Conservation (phyloP, 352 stramenopile species). For the Pythium guiyangense region DNA sequence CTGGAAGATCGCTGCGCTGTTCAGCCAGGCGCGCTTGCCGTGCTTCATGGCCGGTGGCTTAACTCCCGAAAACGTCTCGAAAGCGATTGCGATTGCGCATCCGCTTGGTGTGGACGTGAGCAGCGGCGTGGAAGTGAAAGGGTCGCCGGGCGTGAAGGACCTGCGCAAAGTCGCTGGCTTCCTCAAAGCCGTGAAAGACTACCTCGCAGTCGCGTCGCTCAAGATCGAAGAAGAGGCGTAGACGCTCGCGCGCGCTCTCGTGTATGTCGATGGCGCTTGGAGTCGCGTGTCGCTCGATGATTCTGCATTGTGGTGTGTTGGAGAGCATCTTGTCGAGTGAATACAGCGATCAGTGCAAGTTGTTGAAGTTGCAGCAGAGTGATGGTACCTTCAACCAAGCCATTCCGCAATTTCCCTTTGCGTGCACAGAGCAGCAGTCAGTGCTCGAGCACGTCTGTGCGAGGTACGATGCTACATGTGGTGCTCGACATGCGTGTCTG, state of each 20-base stretch:
- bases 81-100: slow-evolving; percentile 74
- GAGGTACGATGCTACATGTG: background rate
- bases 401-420: too few relatives aligned
- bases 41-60: slow-evolving; percentile 97
- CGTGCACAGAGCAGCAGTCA: background rate
- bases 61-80: slow-evolving; percentile 90
- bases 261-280: too few relatives aligned
- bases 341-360: background rate
- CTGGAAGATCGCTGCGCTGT: slow-evolving; percentile 91
- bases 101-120: slow-evolving; percentile 95
- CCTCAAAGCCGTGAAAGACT: slow-evolving; percentile 60
- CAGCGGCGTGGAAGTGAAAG: slow-evolving; percentile 94
- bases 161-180: slow-evolving; percentile 50
- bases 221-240: slow-evolving; percentile 68
- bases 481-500: background rate
- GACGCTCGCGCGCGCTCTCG: background rate
- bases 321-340: too few relatives aligned
- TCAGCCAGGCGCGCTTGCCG: slow-evolving; percentile 89
- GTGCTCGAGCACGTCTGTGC: background rate
- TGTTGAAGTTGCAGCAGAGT: slow-evolving; percentile 11
- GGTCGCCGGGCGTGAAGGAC: too few relatives aligned
- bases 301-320: too few relatives aligned
- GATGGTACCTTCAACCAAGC: slow-evolving; percentile 4
- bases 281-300: too few relatives aligned
- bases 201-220: slow-evolving; percentile 42